phyloP scores from a whole-genome alignment of 23 red algal species.

The Agarophyton chilense region DNA sequence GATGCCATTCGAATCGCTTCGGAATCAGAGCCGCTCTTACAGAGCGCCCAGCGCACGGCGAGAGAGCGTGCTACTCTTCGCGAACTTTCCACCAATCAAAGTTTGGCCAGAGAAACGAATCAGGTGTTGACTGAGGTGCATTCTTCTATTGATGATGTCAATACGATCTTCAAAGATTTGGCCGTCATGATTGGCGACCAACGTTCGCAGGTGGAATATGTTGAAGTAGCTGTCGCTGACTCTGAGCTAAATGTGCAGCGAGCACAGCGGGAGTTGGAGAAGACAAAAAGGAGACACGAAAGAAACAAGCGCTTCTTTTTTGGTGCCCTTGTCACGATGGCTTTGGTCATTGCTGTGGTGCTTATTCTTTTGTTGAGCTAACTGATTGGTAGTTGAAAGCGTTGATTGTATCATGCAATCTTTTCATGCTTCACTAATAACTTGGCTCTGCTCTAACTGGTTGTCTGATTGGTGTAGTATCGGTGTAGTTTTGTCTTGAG shows the following conservation, averaged over 20 bases:
- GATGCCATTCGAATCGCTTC: neutral
- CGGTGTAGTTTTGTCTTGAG: neutral
- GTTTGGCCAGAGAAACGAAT: slow-evolving; percentile 38
- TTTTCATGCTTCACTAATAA: neutral
- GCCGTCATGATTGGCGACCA: slow-evolving; percentile 81
- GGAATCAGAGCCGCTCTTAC: slow-evolving; percentile 16
- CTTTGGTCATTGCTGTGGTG: slow-evolving; percentile 42
- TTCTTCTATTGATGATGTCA: slow-evolving; percentile 43
- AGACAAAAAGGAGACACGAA: slow-evolving; percentile 35
- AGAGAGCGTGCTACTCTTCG: slow-evolving; percentile 28
- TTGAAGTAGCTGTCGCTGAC: slow-evolving; percentile 49
- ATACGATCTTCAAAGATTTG: slow-evolving; percentile 74
- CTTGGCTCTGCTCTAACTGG: slow-evolving; percentile 2
- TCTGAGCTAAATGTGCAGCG: slow-evolving; percentile 18
- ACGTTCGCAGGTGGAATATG: slow-evolving; percentile 57
- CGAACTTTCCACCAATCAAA: slow-evolving; percentile 24
- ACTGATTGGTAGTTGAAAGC: neutral
- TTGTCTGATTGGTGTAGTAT: slow-evolving; percentile 7
- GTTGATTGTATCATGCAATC: neutral
- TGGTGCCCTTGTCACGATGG: slow-evolving; percentile 35
- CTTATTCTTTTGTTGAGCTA: slow-evolving; percentile 53
- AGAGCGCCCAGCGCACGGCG: neutral
- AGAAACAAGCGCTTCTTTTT: slow-evolving; percentile 53
- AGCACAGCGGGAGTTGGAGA: slow-evolving; percentile 32
- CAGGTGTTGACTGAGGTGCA: slow-evolving; percentile 50